Base-by-base conservation (phyloP, 805 yeast genomes). In the Saccharomycodes ludwigii region DNA sequence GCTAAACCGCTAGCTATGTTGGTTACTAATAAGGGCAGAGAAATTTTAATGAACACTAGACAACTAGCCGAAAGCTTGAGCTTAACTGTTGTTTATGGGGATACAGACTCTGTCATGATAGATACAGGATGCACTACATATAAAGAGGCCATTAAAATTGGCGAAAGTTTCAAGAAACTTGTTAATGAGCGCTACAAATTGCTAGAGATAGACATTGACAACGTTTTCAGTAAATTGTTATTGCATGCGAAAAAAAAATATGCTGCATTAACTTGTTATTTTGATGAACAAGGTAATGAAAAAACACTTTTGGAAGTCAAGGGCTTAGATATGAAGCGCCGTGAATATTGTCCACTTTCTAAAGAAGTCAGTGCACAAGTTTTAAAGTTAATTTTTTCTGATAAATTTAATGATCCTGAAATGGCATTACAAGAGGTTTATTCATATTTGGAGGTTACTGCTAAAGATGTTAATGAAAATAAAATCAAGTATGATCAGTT, bases 81-180 rank as follows among this genome's bases (percentile, higher is more conserved):
- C 0, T 64, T 91, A 37, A 65, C 83, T 34, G 97, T 93, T 30
- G 83, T 91, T 10, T 91, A 91, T 50, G 98, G 98, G 65, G 98
- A 91, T 61, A 91, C 98, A 0, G 98, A 91, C 63, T 91, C 98
- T 21, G 96, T 91, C 32, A 91, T 91, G 98, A 84, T 91, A 52
- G 93, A 88, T 54, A 84, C 97, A 3, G 85, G 85, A 18, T 75
- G 73, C 27, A 71, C 67, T 34, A 66, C 59, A 20, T 79, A 68
- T 52, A 54, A 59, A 17, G 94, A 82, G 27, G 95, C 97, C 0
- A 54, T 82, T 27, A 66, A 67, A 44, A 76, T 85, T 40, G 99
- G 97, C 19, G 76, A 76, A 30, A 77, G 76, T 30, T 88, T 91
- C 62, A 91, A 91, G 52, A 53, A 64, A 30, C 66, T 73, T 37